Evolutionary conservation across 139 green algal species (phyloP), one percentile per base, ranked within the genome.

Genomic region (Nannochloris sp.): DNA sequence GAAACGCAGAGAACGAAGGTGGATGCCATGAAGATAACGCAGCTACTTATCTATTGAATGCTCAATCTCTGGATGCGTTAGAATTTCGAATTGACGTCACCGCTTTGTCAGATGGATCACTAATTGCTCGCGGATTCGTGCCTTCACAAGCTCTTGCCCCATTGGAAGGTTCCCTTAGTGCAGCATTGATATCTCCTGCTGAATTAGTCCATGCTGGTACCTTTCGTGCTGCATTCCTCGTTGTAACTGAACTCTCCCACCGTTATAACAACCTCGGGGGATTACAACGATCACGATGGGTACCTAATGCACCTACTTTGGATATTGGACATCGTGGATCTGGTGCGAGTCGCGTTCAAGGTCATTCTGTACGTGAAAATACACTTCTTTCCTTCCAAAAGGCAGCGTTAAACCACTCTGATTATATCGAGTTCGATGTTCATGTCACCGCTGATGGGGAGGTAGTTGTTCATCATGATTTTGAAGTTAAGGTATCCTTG

Each of bases 391-490:
- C 72, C 13, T 82, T 82, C 67, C 62, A 71, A 14, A 80, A 76
- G 66, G 72, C 72, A 14, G 75, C 75, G 0, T 38, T 54, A 31
- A 77, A 74, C 67, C 67, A 73, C 45, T 54, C 67, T 7, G 75
- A 82, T 29, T 80, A 67, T 42, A 69, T 82, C 8, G 75, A 82
- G 60, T 81, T 82, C 45, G 72, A 82, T 31, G 71, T 65, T 51
- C 51, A 71, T 45, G 29, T 73, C 23, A 78, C 72, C 1, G 53
- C 68, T 1, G 75, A 82, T 60, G 60, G 60, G 30, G 75, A 82
- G 61, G 59, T 78, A 10, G 72, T 82, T 7, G 62, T 81, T n/a
- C 65, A 77, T 64, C 75, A 82, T 67, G 75, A 82, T 65, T 82
- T 76, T 31, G 36, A 73, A 38, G 72, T 82, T 33, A 61, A 51